Conservation (phyloP, 1,284 basidiomycete species). For the Leccinum huronense region DNA sequence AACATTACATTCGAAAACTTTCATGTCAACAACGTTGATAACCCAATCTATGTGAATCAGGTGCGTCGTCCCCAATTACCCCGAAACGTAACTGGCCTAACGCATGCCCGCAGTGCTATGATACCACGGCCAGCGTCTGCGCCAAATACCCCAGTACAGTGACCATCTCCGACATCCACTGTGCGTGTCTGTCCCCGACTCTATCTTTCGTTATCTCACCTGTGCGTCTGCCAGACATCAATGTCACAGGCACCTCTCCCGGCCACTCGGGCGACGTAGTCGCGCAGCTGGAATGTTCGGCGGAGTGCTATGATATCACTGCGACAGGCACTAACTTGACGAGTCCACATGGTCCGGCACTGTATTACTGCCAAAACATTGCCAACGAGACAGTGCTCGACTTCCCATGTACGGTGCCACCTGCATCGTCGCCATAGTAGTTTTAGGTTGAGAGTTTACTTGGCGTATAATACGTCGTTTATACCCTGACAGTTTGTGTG, state of each 20-base stretch:
- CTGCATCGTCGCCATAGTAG: slow-evolving; percentile 63
- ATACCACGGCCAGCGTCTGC: slow-evolving; percentile 32
- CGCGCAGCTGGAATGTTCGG: slow-evolving; percentile 36
- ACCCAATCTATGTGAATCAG: slow-evolving; percentile 37
- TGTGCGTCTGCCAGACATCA: slow-evolving; percentile 21
- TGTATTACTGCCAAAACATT: slow-evolving; percentile 25
- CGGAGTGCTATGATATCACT: slow-evolving; percentile 25
- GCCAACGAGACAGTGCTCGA: slow-evolving; percentile 81
- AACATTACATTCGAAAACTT: slow-evolving; percentile 44
- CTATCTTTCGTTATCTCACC: slow-evolving; percentile 7
- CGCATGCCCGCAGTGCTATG: slow-evolving; percentile 38
- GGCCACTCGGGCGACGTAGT: slow-evolving; percentile 34
- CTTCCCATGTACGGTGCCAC: slow-evolving; percentile 94
- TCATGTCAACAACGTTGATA: slow-evolving; percentile 41
- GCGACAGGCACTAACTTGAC: slow-evolving; percentile 17
- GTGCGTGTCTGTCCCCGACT: slow-evolving; percentile 17
- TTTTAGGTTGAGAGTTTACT: too few species aligned
- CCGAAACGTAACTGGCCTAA: slow-evolving; percentile 8
- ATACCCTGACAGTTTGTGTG: too few species aligned
- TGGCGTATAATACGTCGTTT: too few species aligned
- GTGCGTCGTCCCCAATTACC: slow-evolving; percentile 1
- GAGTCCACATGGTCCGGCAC: slow-evolving; percentile 10
- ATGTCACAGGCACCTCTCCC: slow-evolving; percentile 35
- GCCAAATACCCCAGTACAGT: slow-evolving; percentile 37
- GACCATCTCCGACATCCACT: slow-evolving; percentile 35